Evolutionary conservation across 176 grass and related monocot species (phyloP).

Genomic region (Tuctoria greenei): DNA sequence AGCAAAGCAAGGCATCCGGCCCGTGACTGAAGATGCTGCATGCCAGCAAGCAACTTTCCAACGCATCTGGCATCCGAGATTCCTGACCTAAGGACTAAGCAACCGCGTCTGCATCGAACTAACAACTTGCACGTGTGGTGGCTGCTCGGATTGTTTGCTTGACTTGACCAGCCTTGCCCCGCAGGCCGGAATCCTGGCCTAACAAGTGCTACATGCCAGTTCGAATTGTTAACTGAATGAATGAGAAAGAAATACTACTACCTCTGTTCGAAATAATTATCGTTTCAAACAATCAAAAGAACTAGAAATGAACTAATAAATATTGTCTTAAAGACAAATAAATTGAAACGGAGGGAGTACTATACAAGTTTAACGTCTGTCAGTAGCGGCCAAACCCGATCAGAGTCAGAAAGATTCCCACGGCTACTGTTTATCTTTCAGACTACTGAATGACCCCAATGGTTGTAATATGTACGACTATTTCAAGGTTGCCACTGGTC

Average conservation of each 20-base stretch:
- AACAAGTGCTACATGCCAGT: neutral
- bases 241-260: too few relatives aligned
- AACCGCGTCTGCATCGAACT: neutral
- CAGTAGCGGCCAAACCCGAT: neutral
- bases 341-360: too few relatives aligned
- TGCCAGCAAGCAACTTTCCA: neutral
- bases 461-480: too few relatives aligned
- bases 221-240: neutral
- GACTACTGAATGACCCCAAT: too few relatives aligned
- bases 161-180: neutral
- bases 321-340: too few relatives aligned
- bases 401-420: neutral
- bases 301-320: too few relatives aligned
- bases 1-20: too few relatives aligned
- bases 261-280: too few relatives aligned
- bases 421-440: neutral
- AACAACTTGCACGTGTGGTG: neutral
- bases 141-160: neutral
- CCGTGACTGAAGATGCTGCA: too few relatives aligned
- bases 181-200: slow-evolving; percentile 6
- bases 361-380: neutral
- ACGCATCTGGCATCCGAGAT: neutral
- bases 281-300: too few relatives aligned
- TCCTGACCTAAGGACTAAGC: slow-evolving; percentile 10
- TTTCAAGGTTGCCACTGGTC: too few relatives aligned